phyloP scores from a whole-genome alignment of 306 rosid genomes.

The Citrullus colocynthis region DNA sequence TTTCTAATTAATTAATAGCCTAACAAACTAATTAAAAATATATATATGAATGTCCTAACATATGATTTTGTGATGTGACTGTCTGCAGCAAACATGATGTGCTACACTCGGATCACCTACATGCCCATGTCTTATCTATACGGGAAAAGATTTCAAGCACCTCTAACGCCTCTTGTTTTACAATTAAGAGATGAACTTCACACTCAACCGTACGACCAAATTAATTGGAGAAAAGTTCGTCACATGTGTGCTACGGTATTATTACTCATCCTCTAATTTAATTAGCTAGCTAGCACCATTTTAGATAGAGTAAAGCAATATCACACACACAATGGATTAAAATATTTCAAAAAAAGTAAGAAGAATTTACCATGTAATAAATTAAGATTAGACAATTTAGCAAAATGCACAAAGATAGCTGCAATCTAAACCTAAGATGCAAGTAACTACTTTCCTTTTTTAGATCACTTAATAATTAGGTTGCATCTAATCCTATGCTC shows the following conservation, averaged over 20 bases:
- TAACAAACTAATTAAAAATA: too few species aligned
- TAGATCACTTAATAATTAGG: too few species aligned
- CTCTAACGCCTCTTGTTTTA: conserved; percentile 14
- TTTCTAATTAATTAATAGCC: too few species aligned
- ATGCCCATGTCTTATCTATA: conserved; percentile 14
- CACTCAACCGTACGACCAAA: conserved; percentile 6
- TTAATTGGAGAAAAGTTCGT: conserved; percentile 10
- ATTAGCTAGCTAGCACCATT: background rate
- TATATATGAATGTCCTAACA: background rate
- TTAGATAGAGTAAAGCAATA: too few species aligned
- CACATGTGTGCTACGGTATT: conserved; percentile 17
- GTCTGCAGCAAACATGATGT: conserved; percentile 14
- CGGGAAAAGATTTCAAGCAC: conserved; percentile 11
- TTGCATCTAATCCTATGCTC: too few species aligned
- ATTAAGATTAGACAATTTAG: too few species aligned
- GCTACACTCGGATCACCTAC: conserved; percentile 16
- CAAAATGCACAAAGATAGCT: too few species aligned
- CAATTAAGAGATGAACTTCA: conserved; percentile 18
- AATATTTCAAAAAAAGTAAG: too few species aligned
- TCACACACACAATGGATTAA: too few species aligned
- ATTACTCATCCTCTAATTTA: background rate
- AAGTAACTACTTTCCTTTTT: too few species aligned
- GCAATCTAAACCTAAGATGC: too few species aligned
- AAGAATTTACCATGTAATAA: too few species aligned
- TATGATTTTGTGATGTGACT: background rate